A percentile compares a stretch with the other conserved stretches of the same genome.
These are phyloP conservation scores for Aspergillus aculeatus DNA, from an alignment of 2,329 filamentous ascomycete genomes.

Conservation along the genomic window DNA sequence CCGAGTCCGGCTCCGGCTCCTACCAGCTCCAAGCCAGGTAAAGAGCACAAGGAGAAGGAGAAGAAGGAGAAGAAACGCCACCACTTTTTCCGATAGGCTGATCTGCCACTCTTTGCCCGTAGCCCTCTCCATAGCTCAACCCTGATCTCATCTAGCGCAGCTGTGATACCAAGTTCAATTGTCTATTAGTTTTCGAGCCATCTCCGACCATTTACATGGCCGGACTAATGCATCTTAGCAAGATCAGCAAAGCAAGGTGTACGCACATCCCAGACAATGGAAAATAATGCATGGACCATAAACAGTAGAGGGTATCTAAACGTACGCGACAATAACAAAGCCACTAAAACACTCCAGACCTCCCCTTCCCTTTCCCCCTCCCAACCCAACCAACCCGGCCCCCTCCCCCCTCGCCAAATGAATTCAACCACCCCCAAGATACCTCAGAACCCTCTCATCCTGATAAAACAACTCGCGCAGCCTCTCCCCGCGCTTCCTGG, in stretches of 20 bases:
- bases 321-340: too few species aligned
- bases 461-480: slow-evolving; percentile 71
- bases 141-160: slow-evolving; percentile 25
- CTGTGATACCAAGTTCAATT: slow-evolving; percentile 35
- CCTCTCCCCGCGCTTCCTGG: slow-evolving; percentile 62
- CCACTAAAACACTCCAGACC: too few species aligned
- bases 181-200: slow-evolving; percentile 10
- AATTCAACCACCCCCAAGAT: slow-evolving; percentile 53
- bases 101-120: neutral
- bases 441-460: slow-evolving; percentile 72
- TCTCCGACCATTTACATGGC: neutral
- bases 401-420: neutral
- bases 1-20: slow-evolving; percentile 27
- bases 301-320: too few species aligned
- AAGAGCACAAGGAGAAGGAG: slow-evolving; percentile 35
- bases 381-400: neutral
- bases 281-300: neutral
- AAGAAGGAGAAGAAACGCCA: slow-evolving; percentile 55
- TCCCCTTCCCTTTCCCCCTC: neutral
- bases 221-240: too few species aligned
- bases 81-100: slow-evolving; percentile 50
- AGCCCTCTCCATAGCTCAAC: neutral
- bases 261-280: too few species aligned
- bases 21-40: slow-evolving; percentile 21
- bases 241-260: too few species aligned